Base-by-base conservation (phyloP, 768 basidiomycete species). In the Porpolomopsis calyptriformis region DNA sequence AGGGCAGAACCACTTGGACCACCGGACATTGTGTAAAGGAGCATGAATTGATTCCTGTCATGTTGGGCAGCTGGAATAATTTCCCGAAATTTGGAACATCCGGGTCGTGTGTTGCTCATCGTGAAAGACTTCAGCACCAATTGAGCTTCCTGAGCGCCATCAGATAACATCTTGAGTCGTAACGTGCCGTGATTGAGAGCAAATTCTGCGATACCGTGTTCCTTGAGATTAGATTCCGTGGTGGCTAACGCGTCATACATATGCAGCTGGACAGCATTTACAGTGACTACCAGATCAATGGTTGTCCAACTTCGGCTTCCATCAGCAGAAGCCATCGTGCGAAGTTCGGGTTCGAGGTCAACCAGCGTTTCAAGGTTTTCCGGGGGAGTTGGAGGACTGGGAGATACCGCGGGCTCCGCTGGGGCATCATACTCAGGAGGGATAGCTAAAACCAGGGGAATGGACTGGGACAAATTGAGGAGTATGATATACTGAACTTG, bases 61-160 rank as follows among this genome's bases (percentile, higher is more conserved):
- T 96, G 90, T 47, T 81, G 76, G 11, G 89, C 85, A 4, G 91
- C 82, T 10, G 96, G 94, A 50, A 99, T 87, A 47, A 99, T 92
- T 61, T 98, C 93, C 34, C 92, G 78, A 69, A 92, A 97, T 55
- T 76, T 82, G 20, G 89, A 85, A 39, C 70, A 69, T 5, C 89
- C 88, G 0, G 86, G 76, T 43, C 83, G 73, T 2, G 82, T 97
- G 59, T 94, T 93, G 61, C 76, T 80, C 72, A 97, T 83, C 1
- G 90, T 90, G 57, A 98, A 83, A 0, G 94, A 93, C 54, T 81
- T 79, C n/a, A 97, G 64, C 22, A 91, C 72, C 40, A 97, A 66
- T 62, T 96, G 92, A 2, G 85, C 82, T 60, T 96, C 90, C 49
- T 76, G 71, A n/a, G 88, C 76, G 16, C 86, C 83, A 60, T 93